These are phyloP conservation scores for Amaranthus cruentus DNA, from an alignment of 148 eudicot genomes.

Conservation along the genomic window DNA sequence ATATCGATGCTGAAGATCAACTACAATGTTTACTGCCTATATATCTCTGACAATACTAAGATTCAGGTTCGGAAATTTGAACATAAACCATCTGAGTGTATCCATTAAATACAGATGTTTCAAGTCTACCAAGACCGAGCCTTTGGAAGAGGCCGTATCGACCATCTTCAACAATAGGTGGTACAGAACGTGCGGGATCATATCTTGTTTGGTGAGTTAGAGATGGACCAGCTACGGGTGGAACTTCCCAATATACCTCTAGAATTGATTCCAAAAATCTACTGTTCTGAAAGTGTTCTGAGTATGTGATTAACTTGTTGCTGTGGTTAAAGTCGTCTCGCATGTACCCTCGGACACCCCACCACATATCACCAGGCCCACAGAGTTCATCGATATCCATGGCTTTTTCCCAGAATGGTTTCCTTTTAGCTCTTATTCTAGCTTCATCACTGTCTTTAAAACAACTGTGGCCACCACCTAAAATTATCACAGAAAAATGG, in stretches of 20 bases:
- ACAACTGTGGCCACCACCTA: slow-evolving; percentile 99
- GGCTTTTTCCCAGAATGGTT: slow-evolving; percentile 89
- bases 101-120: slow-evolving; percentile 78
- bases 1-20: slow-evolving; percentile 13
- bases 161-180: slow-evolving; percentile 90
- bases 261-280: slow-evolving; percentile 85
- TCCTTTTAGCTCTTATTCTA: slow-evolving; percentile 63
- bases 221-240: slow-evolving; percentile 94
- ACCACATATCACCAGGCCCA: slow-evolving; percentile 87
- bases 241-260: slow-evolving; percentile 93
- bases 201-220: slow-evolving; percentile 92
- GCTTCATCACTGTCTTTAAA: slow-evolving; percentile 93
- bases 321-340: slow-evolving; percentile 94
- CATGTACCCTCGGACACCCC: slow-evolving; percentile 93
- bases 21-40: background rate
- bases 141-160: slow-evolving; percentile 73
- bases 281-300: slow-evolving; percentile 78
- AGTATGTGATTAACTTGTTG: slow-evolving; percentile 62
- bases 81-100: slow-evolving; percentile 97
- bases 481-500: background rate
- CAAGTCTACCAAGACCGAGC: slow-evolving; percentile 60
- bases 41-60: slow-evolving; percentile 20
- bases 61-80: slow-evolving; percentile 54
- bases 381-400: slow-evolving; percentile 77
- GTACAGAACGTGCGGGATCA: slow-evolving; percentile 78